Evolutionary conservation across 148 eudicot species (phyloP).

Genomic region (Diospyros lotus): DNA sequence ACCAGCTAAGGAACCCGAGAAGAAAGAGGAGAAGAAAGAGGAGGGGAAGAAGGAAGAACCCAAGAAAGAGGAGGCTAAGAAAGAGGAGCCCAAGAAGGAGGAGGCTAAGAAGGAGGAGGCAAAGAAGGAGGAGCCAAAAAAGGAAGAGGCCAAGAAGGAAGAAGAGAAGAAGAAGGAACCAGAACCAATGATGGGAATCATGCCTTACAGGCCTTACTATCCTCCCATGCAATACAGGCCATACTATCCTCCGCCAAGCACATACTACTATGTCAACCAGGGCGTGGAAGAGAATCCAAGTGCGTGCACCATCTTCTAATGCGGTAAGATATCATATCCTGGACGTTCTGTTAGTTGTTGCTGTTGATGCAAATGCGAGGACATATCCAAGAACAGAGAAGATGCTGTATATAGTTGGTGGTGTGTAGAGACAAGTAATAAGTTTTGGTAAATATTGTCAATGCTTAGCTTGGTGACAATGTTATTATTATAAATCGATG

Average conservation of each 20-base stretch:
- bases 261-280: constrained; percentile 42
- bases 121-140: background rate
- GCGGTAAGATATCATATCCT: constrained; percentile 6
- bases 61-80: constrained; percentile 21
- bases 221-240: constrained; percentile 40
- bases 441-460: constrained; percentile 15
- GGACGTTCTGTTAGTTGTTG: constrained; percentile 4
- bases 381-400: background rate
- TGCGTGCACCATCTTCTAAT: constrained; percentile 59
- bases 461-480: background rate
- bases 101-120: constrained; percentile 29
- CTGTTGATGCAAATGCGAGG: background rate
- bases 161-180: background rate
- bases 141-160: constrained; percentile 21
- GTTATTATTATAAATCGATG: background rate
- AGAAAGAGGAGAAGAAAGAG: constrained; percentile 37
- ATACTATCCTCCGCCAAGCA: constrained; percentile 31
- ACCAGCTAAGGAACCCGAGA: constrained; percentile 55
- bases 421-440: constrained; percentile 11
- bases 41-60: constrained; percentile 39
- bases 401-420: constrained; percentile 12
- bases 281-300: constrained; percentile 84
- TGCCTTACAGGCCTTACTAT: constrained; percentile 40
- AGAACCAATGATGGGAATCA: constrained; percentile 1
- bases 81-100: constrained; percentile 30